Evolutionary conservation across 805 yeast genomes (phyloP).

Genomic region (Brettanomyces bruxellensis): DNA sequence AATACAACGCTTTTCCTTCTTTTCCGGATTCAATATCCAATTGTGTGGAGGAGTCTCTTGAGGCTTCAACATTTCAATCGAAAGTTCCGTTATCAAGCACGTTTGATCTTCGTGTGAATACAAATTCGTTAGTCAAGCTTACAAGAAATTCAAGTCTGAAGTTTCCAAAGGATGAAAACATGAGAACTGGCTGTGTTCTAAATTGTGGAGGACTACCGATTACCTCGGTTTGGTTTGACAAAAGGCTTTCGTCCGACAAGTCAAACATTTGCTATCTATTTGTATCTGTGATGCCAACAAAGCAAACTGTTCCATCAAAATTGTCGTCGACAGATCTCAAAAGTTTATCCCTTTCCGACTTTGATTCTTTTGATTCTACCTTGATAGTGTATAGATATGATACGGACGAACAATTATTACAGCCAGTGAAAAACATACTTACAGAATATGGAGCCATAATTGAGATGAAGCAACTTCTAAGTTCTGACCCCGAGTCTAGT

Average conservation of each 20-base stretch:
- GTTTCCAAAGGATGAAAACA: conserved; percentile 12
- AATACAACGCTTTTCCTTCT: not conserved
- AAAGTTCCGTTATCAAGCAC: conserved; percentile 6
- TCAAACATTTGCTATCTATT: conserved; percentile 14
- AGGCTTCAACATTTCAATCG: conserved; percentile 1
- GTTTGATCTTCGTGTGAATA: conserved; percentile 13
- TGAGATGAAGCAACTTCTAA: conserved; percentile 19
- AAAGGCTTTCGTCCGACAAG: conserved; percentile 6
- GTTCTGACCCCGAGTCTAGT: conserved; percentile 7
- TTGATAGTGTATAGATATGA: conserved; percentile 17
- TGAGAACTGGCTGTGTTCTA: conserved; percentile 17
- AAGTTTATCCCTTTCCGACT: conserved; percentile 11
- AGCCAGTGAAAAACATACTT: conserved; percentile 10
- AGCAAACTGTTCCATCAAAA: conserved; percentile 4
- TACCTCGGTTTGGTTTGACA: conserved; percentile 18
- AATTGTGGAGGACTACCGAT: conserved; percentile 26
- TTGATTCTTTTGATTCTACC: conserved; percentile 10
- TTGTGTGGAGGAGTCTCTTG: not conserved
- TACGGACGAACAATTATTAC: not conserved
- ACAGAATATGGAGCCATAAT: conserved; percentile 17
- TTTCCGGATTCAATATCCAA: not conserved
- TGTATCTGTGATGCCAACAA: conserved; percentile 15
- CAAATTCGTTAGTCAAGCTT: not conserved
- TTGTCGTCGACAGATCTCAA: conserved; percentile 6
- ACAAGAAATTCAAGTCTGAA: not conserved